Conservation (phyloP, 352 stramenopile species). For the Globisporangium irregulare region DNA sequence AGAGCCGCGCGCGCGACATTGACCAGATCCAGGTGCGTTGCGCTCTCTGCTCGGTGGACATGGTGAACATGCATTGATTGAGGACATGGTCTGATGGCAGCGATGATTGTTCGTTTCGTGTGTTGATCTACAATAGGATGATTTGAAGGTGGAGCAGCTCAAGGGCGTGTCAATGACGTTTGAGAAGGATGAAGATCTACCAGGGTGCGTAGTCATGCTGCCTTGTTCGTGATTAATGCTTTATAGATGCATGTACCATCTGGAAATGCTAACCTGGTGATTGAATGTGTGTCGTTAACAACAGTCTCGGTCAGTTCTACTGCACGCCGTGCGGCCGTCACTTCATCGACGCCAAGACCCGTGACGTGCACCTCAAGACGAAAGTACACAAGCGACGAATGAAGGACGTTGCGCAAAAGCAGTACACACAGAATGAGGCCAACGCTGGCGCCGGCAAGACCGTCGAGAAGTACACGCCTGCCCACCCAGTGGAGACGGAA, state of each 20-base stretch:
- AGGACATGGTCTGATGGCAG: neutral
- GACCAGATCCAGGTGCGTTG: slow-evolving; percentile 80
- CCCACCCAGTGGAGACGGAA: slow-evolving; percentile 40
- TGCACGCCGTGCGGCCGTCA: slow-evolving; percentile 84
- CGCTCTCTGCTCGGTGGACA: neutral
- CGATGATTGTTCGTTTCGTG: neutral
- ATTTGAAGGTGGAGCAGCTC: slow-evolving; percentile 59
- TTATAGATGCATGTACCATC: neutral
- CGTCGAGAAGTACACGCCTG: slow-evolving; percentile 66
- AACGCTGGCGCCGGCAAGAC: slow-evolving; percentile 68
- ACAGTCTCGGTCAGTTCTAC: slow-evolving; percentile 83
- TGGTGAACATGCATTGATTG: too few species aligned
- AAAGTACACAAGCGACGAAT: slow-evolving; percentile 88
- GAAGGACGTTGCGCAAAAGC: slow-evolving; percentile 88
- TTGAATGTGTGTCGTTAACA: neutral
- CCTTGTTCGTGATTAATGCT: neutral
- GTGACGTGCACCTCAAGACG: slow-evolving; percentile 73
- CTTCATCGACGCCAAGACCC: slow-evolving; percentile 81
- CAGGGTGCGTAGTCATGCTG: slow-evolving; percentile 38
- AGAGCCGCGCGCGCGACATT: slow-evolving; percentile 73
- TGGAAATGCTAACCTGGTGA: neutral
- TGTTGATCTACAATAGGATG: slow-evolving; percentile 40
- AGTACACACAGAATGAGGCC: slow-evolving; percentile 86
- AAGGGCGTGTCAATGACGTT: slow-evolving; percentile 63
- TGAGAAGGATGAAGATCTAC: slow-evolving; percentile 81